A percentile compares a stretch with the other conserved stretches of the same genome.
These are phyloP conservation scores for Xylaria sp. DNA, from an alignment of 2,329 filamentous ascomycete genomes.

Conservation along the genomic window DNA sequence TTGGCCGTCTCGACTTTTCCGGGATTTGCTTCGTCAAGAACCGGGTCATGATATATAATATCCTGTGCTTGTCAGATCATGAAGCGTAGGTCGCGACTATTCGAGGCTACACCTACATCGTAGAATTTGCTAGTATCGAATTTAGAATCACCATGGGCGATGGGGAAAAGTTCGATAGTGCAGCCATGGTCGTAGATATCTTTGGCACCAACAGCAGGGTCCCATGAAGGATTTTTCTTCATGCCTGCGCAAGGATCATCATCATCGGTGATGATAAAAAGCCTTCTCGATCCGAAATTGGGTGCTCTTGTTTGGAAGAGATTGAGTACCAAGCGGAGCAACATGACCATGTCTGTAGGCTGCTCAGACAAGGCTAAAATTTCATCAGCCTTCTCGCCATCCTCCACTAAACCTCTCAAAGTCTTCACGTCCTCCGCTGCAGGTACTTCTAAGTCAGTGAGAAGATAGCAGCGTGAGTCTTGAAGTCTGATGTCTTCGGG, in stretches of 20 bases:
- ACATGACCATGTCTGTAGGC: constrained; percentile 81
- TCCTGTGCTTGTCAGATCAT: constrained; percentile 64
- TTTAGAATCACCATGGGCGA: constrained; percentile 73
- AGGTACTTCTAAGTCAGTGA: constrained; percentile 88
- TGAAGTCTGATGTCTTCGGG: constrained; percentile 63
- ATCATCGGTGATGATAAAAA: constrained; percentile 97
- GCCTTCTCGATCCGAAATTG: constrained; percentile 88
- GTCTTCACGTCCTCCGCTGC: constrained; percentile 86
- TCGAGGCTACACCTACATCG: constrained; percentile 67
- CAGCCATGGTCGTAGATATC: constrained; percentile 95
- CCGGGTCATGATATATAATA: constrained; percentile 85
- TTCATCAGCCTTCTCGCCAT: constrained; percentile 75
- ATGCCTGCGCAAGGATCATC: constrained; percentile 82
- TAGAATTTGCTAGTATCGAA: constrained; percentile 92
- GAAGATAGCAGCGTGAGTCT: constrained; percentile 92
- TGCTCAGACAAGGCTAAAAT: constrained; percentile 77
- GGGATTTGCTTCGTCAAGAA: constrained; percentile 73
- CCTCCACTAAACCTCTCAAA: constrained; percentile 79
- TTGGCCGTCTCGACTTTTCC: constrained; percentile 70
- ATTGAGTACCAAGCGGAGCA: constrained; percentile 95
- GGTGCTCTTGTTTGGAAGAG: constrained; percentile 95
- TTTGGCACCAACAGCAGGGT: constrained; percentile 87
- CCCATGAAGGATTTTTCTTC: constrained; percentile 79
- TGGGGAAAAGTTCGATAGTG: constrained; percentile 91
- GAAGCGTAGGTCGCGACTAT: neutral